These are phyloP conservation scores for Cordyceps fumosorosea DNA, from an alignment of 2,329 filamentous ascomycete genomes.

Conservation along the genomic window DNA sequence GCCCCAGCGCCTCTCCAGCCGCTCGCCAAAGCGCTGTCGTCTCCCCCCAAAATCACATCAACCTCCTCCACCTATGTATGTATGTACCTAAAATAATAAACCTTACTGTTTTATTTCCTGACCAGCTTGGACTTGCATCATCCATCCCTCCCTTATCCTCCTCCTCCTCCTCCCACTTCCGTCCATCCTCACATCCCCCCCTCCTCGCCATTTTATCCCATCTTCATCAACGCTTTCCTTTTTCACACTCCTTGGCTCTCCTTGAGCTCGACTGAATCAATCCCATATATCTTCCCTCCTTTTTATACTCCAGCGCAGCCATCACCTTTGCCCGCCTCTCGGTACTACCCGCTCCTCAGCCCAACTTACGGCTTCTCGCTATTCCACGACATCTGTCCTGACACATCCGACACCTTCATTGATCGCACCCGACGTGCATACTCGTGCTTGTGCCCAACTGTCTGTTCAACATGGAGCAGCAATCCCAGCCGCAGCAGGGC, in stretches of 20 bases:
- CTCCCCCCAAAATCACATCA: neutral
- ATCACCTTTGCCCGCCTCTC: neutral
- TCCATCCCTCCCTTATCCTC: conserved; percentile 10
- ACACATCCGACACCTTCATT: conserved; percentile 16
- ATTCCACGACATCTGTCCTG: conserved; percentile 13
- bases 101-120: neutral
- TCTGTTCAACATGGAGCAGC: conserved; percentile 52
- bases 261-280: conserved; percentile 22
- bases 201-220: neutral
- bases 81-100: neutral
- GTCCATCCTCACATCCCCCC: neutral
- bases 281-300: conserved; percentile 32
- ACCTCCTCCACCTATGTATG: neutral
- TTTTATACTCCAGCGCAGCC: conserved; percentile 6
- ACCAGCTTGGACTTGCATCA: conserved; percentile 8
- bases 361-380: conserved; percentile 2
- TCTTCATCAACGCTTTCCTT: conserved; percentile 26
- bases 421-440: conserved; percentile 39
- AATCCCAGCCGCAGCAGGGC: conserved; percentile 46
- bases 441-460: conserved; percentile 32
- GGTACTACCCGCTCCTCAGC: neutral
- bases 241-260: conserved; percentile 32
- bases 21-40: neutral
- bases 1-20: neutral
- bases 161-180: conserved; percentile 3